A percentile compares a stretch with the other conserved stretches of the same genome.
Conservation (phyloP, 192 early-diverging fungal genomes). For the Rhizophagus prolifer region DNA sequence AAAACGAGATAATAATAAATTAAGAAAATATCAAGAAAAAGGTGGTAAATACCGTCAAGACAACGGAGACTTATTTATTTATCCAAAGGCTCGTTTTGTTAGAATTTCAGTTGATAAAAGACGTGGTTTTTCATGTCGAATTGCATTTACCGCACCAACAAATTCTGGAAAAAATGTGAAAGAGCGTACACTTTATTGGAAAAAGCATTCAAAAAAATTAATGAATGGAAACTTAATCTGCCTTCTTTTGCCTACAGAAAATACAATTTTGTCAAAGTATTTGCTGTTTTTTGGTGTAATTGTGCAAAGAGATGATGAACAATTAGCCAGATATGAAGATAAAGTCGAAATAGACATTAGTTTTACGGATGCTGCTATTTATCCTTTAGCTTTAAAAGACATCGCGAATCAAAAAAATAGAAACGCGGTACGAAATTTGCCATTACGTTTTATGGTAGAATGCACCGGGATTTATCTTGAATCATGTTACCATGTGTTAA, state of each 20-base stretch:
- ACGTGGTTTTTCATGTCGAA: conserved; percentile 27
- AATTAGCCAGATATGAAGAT: conserved; percentile 26
- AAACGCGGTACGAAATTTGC: background rate
- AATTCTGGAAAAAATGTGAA: background rate
- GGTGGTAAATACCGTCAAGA: conserved; percentile 27
- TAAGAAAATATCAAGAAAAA: conserved; percentile 29
- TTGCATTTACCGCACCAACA: conserved; percentile 32
- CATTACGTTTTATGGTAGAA: conserved; percentile 41
- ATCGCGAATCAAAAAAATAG: background rate
- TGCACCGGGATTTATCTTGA: conserved; percentile 38
- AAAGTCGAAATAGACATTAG: conserved; percentile 32
- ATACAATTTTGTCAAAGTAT: background rate
- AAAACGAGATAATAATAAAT: conserved; percentile 14
- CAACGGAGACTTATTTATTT: conserved; percentile 39
- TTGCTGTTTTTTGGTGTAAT: conserved; percentile 38
- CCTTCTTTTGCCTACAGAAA: conserved; percentile 31
- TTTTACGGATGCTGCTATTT: conserved; percentile 35
- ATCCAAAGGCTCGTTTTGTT: conserved; percentile 36
- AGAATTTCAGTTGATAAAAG: conserved; percentile 33
- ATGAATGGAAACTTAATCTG: conserved; percentile 50
- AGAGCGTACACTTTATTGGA: conserved; percentile 46
- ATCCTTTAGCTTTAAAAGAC: conserved; percentile 27
- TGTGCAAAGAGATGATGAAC: conserved; percentile 32
- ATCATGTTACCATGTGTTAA: conserved; percentile 38
- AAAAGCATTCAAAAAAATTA: conserved; percentile 39